These are phyloP conservation scores for Chimonanthus praecox DNA, from an alignment of 164 flowering plant genomes.

Conservation along the genomic window DNA sequence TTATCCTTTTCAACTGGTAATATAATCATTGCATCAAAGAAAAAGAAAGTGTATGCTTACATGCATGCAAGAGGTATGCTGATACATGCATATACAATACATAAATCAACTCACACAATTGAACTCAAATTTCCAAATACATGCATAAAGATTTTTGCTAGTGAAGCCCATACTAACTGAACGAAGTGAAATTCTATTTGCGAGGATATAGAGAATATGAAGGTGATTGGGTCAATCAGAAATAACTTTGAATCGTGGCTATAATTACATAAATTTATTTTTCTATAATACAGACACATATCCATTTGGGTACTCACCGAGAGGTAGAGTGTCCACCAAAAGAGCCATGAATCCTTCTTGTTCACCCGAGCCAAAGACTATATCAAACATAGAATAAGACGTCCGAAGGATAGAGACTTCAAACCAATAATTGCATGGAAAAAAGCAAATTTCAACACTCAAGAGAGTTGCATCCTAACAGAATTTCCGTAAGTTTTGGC, in stretches of 20 bases:
- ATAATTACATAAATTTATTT: not conserved
- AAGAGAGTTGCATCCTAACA: not conserved
- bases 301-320: conserved; percentile 44
- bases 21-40: not conserved
- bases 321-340: conserved; percentile 97
- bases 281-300: not conserved
- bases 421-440: not conserved
- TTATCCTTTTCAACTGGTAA: not conserved
- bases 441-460: not conserved
- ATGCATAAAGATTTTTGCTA: too few relatives aligned
- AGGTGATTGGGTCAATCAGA: not conserved
- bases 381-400: conserved; percentile 9
- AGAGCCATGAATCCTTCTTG: conserved; percentile 98
- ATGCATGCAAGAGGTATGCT: not conserved
- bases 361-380: conserved; percentile 93
- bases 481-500: not conserved
- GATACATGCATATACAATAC: not conserved
- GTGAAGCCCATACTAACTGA: not conserved
- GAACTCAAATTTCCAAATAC: too few relatives aligned
- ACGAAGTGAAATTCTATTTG: not conserved
- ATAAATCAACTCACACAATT: too few relatives aligned
- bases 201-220: not conserved
- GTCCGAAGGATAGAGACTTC: not conserved
- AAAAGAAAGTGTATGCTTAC: not conserved
- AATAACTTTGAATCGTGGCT: not conserved